Evolutionary conservation across 140 eudicot species (phyloP).

Genomic region (Artemisia princeps): DNA sequence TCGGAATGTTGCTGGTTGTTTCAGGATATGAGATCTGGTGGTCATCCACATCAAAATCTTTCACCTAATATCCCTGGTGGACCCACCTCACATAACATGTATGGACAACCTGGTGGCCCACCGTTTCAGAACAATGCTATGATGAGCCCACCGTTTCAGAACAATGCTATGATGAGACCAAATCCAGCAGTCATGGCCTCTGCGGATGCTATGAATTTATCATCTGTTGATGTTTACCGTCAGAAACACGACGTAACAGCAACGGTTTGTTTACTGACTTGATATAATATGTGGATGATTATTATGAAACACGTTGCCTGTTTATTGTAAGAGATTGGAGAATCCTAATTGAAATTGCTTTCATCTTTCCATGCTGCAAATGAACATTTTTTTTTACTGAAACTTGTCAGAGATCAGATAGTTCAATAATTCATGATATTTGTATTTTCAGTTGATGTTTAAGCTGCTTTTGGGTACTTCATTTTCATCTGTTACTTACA

Average conservation of each 20-base stretch:
- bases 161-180: constrained; percentile 48
- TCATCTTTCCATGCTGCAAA: background rate
- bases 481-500: background rate
- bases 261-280: constrained; percentile 53
- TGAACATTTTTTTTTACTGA: background rate
- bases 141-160: constrained; percentile 55
- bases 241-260: constrained; percentile 85
- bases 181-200: constrained; percentile 47
- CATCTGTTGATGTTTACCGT: constrained; percentile 74
- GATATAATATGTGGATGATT: background rate
- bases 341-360: background rate
- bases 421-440: no score
- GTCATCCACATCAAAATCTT: constrained; percentile 38
- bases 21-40: constrained; percentile 62
- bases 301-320: background rate
- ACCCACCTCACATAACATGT: constrained; percentile 41
- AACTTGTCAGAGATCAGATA: background rate
- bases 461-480: background rate
- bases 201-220: constrained; percentile 48
- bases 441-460: background rate
- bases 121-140: constrained; percentile 44
- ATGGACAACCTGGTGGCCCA: constrained; percentile 57
- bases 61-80: constrained; percentile 38
- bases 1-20: constrained; percentile 16
- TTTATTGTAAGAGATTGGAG: background rate